phyloP scores from a whole-genome alignment of 1,139 yeast genomes.

The Candida smagusa region DNA sequence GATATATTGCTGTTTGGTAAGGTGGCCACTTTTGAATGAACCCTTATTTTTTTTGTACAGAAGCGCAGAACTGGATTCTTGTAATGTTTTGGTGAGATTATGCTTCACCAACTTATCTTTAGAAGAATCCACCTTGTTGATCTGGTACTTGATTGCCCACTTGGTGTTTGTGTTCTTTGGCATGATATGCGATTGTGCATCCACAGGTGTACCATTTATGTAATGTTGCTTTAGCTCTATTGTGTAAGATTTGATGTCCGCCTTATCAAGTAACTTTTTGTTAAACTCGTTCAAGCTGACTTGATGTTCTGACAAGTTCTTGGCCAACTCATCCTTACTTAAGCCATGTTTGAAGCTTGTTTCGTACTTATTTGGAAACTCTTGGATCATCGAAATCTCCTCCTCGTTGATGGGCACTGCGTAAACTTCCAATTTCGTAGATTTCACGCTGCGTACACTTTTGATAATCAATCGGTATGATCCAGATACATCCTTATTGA shows the following conservation, averaged over 20 bases:
- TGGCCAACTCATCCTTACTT: slow-evolving; percentile 11
- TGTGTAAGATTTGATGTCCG: slow-evolving; percentile 9
- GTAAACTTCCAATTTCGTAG: slow-evolving; percentile 23
- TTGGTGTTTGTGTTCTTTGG: slow-evolving; percentile 11
- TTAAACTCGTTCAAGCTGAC: slow-evolving; percentile 16
- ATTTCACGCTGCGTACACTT: slow-evolving; percentile 19
- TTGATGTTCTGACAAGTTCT: slow-evolving; percentile 15
- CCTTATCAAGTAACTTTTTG: slow-evolving; percentile 7
- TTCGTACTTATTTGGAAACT: slow-evolving; percentile 16
- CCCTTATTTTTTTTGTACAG: slow-evolving; percentile 1
- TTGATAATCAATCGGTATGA: slow-evolving; percentile 32
- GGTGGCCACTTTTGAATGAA: not conserved
- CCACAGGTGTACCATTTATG: slow-evolving; percentile 10
- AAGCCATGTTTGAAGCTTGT: slow-evolving; percentile 22
- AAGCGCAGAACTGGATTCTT: slow-evolving; percentile 10
- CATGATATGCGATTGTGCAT: slow-evolving; percentile 8
- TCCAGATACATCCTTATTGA: slow-evolving; percentile 26
- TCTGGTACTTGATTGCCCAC: slow-evolving; percentile 12
- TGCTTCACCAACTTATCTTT: slow-evolving; percentile 1
- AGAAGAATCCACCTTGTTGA: slow-evolving; percentile 6
- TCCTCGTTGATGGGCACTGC: slow-evolving; percentile 32
- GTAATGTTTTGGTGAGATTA: slow-evolving; percentile 10
- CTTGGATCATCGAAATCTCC: slow-evolving; percentile 24
- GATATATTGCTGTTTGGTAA: slow-evolving; percentile 14
- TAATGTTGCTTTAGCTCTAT: slow-evolving; percentile 11